These are phyloP conservation scores for Alternaria alternata DNA, from an alignment of 2,329 filamentous ascomycete genomes.

Conservation along the genomic window DNA sequence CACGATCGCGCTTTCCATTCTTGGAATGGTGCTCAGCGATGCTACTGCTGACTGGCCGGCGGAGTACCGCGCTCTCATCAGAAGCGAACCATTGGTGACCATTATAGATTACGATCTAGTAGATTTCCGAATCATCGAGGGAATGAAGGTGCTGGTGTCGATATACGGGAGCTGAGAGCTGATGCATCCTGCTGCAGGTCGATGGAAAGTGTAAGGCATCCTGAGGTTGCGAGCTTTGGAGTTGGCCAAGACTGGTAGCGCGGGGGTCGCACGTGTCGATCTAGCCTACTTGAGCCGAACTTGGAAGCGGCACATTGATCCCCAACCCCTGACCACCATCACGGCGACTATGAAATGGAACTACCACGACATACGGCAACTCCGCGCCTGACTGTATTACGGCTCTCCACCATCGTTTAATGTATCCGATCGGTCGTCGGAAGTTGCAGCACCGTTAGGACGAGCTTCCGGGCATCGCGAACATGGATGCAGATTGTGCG, in stretches of 20 bases:
- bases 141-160: accelerated
- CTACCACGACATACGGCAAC: background rate
- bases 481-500: background rate
- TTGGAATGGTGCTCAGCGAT: background rate
- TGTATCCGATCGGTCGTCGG: background rate
- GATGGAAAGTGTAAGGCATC: background rate
- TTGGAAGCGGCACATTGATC: background rate
- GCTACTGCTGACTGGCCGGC: background rate
- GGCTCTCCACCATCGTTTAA: conserved; percentile 1
- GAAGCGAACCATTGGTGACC: background rate
- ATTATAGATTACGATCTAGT: too few species aligned
- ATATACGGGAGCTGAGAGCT: background rate
- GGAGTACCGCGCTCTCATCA: background rate
- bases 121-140: background rate
- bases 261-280: background rate
- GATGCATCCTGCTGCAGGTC: background rate
- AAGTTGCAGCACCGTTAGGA: background rate
- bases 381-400: background rate
- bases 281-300: background rate
- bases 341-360: background rate
- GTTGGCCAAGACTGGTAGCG: background rate
- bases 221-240: background rate
- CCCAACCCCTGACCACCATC: background rate
- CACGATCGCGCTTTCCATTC: background rate
- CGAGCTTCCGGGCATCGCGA: background rate